Percentiles rank a stretch among this genome's conserved stretches.
These are phyloP conservation scores for Nematocida sp. DNA, from an alignment of 371 early-diverging fungal species.

Conservation along the genomic window DNA sequence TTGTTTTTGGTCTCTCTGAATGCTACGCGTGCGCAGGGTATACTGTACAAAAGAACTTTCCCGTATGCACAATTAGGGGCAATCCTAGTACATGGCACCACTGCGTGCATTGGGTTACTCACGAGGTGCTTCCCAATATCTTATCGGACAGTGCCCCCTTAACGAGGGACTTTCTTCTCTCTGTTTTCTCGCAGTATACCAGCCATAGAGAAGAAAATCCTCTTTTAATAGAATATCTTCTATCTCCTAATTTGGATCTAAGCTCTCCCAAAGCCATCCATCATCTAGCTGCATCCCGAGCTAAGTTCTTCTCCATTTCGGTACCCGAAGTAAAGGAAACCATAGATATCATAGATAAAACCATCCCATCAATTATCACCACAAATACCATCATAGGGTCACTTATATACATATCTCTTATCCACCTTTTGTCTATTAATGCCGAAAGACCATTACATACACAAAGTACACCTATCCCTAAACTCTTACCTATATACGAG, in stretches of 20 bases:
- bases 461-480: neutral
- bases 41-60: conserved; percentile 66
- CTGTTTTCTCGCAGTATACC: neutral
- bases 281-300: conserved; percentile 46
- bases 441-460: neutral
- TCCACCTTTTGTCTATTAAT: neutral
- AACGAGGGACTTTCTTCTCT: neutral
- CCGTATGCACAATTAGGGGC: conserved; percentile 92
- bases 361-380: conserved; percentile 65
- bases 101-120: conserved; percentile 97
- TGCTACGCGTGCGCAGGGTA: conserved; percentile 95
- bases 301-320: conserved; percentile 49
- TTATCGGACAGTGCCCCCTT: conserved; percentile 67
- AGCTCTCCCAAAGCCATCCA: conserved; percentile 45
- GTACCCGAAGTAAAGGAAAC: conserved; percentile 38
- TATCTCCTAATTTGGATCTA: neutral
- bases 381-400: conserved; percentile 64
- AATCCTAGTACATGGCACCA: conserved; percentile 90
- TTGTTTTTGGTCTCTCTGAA: conserved; percentile 73
- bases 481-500: neutral
- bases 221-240: neutral
- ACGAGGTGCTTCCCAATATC: conserved; percentile 85
- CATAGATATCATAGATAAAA: conserved; percentile 55
- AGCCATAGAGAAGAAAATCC: too few species aligned
- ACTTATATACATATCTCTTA: conserved; percentile 68